Evolutionary conservation across 768 basidiomycete genomes (phyloP).

Genomic region (Boletus reticuloceps): DNA sequence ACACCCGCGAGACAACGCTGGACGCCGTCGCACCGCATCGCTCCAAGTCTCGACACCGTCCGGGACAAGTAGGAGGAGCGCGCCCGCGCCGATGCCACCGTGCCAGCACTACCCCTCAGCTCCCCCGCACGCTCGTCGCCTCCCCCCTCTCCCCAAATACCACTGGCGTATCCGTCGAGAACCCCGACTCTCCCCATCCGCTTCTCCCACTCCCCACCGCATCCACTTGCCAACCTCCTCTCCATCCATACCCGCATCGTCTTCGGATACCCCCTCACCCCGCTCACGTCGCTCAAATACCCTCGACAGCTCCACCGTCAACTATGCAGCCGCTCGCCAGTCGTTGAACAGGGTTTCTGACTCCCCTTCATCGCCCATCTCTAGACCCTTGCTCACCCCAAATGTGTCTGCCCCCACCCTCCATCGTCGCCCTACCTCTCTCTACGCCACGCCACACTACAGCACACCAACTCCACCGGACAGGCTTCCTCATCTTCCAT

Average conservation of each 20-base stretch:
- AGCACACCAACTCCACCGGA: constrained; percentile 31
- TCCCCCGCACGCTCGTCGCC: constrained; percentile 67
- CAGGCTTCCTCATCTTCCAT: constrained; percentile 14
- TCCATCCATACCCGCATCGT: constrained; percentile 9
- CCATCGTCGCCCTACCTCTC: constrained; percentile 46
- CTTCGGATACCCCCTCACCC: constrained; percentile 13
- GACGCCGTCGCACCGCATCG: constrained; percentile 67
- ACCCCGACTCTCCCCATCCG: constrained; percentile 44
- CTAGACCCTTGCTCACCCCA: constrained; percentile 21
- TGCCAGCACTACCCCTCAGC: constrained; percentile 24
- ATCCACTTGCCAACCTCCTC: constrained; percentile 57
- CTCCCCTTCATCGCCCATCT: constrained; percentile 21
- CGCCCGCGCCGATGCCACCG: constrained; percentile 41
- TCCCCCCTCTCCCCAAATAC: constrained; percentile 72
- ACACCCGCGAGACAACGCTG: constrained; percentile 51
- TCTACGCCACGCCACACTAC: constrained; percentile 39
- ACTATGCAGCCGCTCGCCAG: constrained; percentile 19
- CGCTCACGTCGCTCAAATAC: constrained; percentile 39
- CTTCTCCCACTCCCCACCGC: constrained; percentile 46
- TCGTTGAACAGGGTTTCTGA: constrained; percentile 13
- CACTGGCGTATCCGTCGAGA: constrained; percentile 64
- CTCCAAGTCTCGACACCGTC: constrained; percentile 64
- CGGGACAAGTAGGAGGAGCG: constrained; percentile 79
- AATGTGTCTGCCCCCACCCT: constrained; percentile 21
- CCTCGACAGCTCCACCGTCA: constrained; percentile 30